Base-by-base conservation (phyloP, 345 rosid genomes). In the Moringa oleifera region DNA sequence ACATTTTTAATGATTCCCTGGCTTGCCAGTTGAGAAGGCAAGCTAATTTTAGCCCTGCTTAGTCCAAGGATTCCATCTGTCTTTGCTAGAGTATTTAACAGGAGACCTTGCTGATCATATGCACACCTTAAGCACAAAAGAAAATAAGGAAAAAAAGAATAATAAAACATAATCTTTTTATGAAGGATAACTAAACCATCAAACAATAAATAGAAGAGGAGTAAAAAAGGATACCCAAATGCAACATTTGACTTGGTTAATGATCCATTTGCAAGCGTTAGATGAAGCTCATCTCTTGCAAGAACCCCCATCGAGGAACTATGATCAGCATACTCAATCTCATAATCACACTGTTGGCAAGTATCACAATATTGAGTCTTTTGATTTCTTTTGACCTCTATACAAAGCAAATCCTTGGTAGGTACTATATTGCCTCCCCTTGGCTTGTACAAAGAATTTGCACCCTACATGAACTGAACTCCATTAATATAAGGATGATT, bases 261-360 rank as follows among this genome's bases (percentile, higher is more conserved):
- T 25, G 93, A 83, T 31, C 97, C 98, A 65, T 93, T 90, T 63
- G 80, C 65, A 55, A 74, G 68, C 72, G 61, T 71, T 52, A 93
- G 69, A 70, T 81, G 86, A 81, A 87, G 83, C 70, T 80, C 80
- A 65, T 93, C 98, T 79, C 72, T 79, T 50, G 91, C 88, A 69
- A 93, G 96, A 71, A 90, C 93, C 22, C 98, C 97, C 72, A 90
- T 55, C 23, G 98, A 90, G 54, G 93, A 86, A 78, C 98, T 93
- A 66, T 57, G 86, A 84, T 93, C 98, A 22, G 97, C 98, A 69
- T 93, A 93, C 33, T 85, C 91, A 49, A 93, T 87, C 86, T 90
- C 96, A 53, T 93, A 93, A 72, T 93, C 98, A 70, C 97, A 93
- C 69, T 92, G 98, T 63, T 79, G 78, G 72, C 84, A 81, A 51